phyloP scores from a whole-genome alignment of 768 basidiomycete genomes.

The Termitomyces heimii region DNA sequence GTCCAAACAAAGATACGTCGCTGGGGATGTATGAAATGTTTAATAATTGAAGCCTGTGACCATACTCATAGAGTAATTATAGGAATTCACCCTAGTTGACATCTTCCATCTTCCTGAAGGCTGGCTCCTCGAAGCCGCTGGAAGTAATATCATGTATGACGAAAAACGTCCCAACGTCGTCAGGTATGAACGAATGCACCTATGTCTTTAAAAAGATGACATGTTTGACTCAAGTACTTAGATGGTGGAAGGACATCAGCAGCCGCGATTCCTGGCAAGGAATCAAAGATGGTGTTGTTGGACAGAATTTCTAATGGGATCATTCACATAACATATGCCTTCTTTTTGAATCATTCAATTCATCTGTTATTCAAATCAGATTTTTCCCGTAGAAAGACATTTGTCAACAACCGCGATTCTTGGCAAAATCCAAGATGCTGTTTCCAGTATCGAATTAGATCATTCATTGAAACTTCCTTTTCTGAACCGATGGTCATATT shows the following conservation, averaged over 20 bases:
- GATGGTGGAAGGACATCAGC: conserved; percentile 19
- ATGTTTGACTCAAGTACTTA: neutral
- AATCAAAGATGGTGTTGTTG: conserved; percentile 18
- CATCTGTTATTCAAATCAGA: neutral
- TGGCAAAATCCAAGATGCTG: neutral
- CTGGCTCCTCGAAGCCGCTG: conserved; percentile 8
- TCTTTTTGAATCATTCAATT: neutral
- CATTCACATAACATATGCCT: neutral
- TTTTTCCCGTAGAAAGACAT: neutral
- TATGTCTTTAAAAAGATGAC: neutral
- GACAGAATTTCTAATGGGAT: neutral
- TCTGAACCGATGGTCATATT: neutral
- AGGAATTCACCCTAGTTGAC: conserved; percentile 14
- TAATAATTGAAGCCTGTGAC: neutral
- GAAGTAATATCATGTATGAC: conserved; percentile 10
- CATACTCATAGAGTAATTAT: neutral
- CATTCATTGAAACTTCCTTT: neutral
- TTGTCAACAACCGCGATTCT: neutral
- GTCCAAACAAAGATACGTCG: conserved; percentile 46
- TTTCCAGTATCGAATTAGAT: neutral
- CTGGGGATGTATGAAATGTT: conserved; percentile 39
- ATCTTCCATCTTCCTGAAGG: conserved; percentile 18
- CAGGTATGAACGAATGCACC: conserved; percentile 1
- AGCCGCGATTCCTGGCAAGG: conserved; percentile 17
- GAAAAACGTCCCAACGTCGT: conserved; percentile 12